These are phyloP conservation scores for Chrysoporthe austroafricana DNA, from an alignment of 2,329 filamentous ascomycete species.

Conservation along the genomic window DNA sequence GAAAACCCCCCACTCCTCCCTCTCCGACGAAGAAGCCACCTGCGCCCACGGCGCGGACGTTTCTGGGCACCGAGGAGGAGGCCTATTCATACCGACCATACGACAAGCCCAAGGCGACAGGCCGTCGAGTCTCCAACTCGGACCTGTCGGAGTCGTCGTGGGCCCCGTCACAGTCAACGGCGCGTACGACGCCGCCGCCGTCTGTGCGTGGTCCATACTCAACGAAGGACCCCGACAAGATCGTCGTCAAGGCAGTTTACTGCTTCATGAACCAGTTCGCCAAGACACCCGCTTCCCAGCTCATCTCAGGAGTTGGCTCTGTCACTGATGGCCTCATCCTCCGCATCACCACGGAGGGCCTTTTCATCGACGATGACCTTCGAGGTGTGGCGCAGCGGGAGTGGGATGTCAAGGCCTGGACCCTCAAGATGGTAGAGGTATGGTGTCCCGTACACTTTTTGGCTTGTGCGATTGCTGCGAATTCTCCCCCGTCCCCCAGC, in stretches of 20 bases:
- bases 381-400: constrained; percentile 90
- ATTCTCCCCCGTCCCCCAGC: constrained; percentile 41
- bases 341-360: constrained; percentile 87
- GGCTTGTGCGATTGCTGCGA: constrained; percentile 46
- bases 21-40: constrained; percentile 47
- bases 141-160: constrained; percentile 86
- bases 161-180: constrained; percentile 80
- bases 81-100: constrained; percentile 78
- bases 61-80: constrained; percentile 65
- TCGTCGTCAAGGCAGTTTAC: constrained; percentile 92
- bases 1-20: constrained; percentile 38
- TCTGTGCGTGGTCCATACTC: constrained; percentile 78
- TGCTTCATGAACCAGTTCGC: constrained; percentile 88
- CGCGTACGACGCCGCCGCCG: constrained; percentile 80
- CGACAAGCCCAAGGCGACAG: constrained; percentile 65
- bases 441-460: constrained; percentile 72
- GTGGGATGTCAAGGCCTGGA: constrained; percentile 99
- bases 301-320: constrained; percentile 80
- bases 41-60: constrained; percentile 59
- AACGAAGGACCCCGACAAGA: constrained; percentile 92
- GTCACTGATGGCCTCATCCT: constrained; percentile 93
- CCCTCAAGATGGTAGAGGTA: constrained; percentile 89
- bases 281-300: constrained; percentile 86
- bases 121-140: constrained; percentile 66
- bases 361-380: constrained; percentile 97